Conservation (phyloP, 345 rosid species). For the Rhizophora mangle region DNA sequence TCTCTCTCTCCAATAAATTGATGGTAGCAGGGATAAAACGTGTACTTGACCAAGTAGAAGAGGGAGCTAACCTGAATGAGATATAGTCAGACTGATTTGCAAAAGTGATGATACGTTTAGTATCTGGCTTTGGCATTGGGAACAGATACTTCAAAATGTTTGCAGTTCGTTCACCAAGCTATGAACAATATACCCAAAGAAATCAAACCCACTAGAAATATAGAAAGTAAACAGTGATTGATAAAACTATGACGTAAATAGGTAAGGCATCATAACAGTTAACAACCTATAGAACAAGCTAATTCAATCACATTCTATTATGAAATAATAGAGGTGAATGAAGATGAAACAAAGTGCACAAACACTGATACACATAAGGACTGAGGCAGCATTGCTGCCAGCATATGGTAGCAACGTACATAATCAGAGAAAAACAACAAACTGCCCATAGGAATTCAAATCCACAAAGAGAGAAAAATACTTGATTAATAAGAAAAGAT, state of each 20-base stretch:
- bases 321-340: too few relatives aligned
- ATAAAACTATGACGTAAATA: neutral
- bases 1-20: too few relatives aligned
- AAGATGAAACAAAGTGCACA: too few relatives aligned
- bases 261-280: neutral
- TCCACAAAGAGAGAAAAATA: neutral
- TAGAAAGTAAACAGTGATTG: neutral
- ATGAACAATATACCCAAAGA: slow-evolving; percentile 13
- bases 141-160: slow-evolving; percentile 84
- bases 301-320: too few relatives aligned
- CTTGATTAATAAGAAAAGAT: neutral
- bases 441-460: neutral
- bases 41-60: neutral
- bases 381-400: too few relatives aligned
- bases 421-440: neutral
- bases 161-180: slow-evolving; percentile 78
- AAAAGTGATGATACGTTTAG: slow-evolving; percentile 76
- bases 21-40: neutral
- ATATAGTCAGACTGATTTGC: slow-evolving; percentile 75
- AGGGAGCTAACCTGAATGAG: slow-evolving; percentile 74
- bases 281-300: neutral
- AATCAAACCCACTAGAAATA: neutral
- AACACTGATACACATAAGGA: too few relatives aligned
- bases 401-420: too few relatives aligned
- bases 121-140: slow-evolving; percentile 80